These are phyloP conservation scores for Corallochytrium limacisporum DNA, from an alignment of 78 protist species.

Conservation along the genomic window DNA sequence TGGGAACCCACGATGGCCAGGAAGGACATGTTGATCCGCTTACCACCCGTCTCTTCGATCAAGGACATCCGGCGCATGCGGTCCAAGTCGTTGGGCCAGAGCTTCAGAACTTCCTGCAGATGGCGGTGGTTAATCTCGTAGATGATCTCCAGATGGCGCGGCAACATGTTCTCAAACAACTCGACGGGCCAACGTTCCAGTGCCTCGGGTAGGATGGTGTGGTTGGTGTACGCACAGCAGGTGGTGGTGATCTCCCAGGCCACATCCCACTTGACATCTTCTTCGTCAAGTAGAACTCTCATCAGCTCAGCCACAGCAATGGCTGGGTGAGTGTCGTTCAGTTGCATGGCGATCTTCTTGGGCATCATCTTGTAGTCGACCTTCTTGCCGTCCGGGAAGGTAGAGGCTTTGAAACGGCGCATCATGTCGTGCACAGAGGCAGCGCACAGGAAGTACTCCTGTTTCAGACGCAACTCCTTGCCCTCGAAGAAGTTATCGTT, in stretches of 20 bases:
- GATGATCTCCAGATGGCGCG: conserved; percentile 86
- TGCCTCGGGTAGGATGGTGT: conserved; percentile 94
- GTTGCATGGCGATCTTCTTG: conserved; percentile 70
- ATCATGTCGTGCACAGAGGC: conserved; percentile 87
- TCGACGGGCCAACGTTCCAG: conserved; percentile 88
- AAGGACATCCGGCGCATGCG: conserved; percentile 55
- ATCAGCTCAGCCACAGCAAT: conserved; percentile 65
- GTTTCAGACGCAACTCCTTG: conserved; percentile 82
- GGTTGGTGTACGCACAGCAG: conserved; percentile 84
- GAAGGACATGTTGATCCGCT: conserved; percentile 81
- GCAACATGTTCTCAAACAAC: conserved; percentile 66
- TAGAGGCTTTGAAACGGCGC: conserved; percentile 49
- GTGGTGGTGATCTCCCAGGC: conserved; percentile 69
- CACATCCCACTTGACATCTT: conserved; percentile 54
- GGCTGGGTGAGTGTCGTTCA: conserved; percentile 95
- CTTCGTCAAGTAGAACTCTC: conserved; percentile 67
- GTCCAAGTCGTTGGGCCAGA: conserved; percentile 46
- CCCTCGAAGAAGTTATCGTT: conserved; percentile 81
- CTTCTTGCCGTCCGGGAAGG: not conserved
- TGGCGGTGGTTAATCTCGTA: conserved; percentile 75
- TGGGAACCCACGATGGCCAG: conserved; percentile 74
- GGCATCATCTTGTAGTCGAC: conserved; percentile 21
- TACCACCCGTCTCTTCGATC: conserved; percentile 66
- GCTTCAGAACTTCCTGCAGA: conserved; percentile 33
- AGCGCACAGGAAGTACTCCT: conserved; percentile 83